A percentile compares a stretch with the other conserved stretches of the same genome.
Conservation (phyloP, 2,329 filamentous ascomycete genomes). For the Elsinoe australis region DNA sequence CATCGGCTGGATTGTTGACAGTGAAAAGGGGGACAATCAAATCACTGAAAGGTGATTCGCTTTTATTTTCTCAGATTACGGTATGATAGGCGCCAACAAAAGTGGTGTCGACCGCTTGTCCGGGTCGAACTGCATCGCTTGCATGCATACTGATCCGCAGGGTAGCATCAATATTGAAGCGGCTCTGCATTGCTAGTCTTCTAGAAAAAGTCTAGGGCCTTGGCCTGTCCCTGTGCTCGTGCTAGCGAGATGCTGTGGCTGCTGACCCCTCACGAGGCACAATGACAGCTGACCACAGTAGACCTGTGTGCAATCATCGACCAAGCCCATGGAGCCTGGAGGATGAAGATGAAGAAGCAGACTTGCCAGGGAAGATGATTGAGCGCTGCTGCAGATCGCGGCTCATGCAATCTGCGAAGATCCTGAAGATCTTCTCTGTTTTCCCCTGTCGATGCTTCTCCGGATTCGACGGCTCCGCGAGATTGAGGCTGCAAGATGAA, state of each 20-base stretch:
- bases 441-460: background rate
- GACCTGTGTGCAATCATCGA: no score
- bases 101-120: constrained; percentile 3
- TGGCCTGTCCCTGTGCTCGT: background rate
- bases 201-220: constrained; percentile 3
- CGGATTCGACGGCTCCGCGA: background rate
- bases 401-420: background rate
- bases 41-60: no score
- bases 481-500: background rate
- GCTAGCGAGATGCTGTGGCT: constrained; percentile 11
- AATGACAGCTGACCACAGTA: no score
- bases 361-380: no score
- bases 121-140: constrained; percentile 5
- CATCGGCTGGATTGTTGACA: no score
- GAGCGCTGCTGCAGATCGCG: background rate
- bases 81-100: no score
- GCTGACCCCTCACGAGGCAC: constrained; percentile 12
- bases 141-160: background rate
- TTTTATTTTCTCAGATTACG: no score
- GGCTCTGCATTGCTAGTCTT: constrained; percentile 8
- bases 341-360: background rate
- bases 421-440: background rate
- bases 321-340: no score
- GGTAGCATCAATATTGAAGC: background rate
- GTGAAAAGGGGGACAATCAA: no score